Base-by-base conservation (phyloP, 2,329 filamentous ascomycete genomes). In the Leptographium procerum region DNA sequence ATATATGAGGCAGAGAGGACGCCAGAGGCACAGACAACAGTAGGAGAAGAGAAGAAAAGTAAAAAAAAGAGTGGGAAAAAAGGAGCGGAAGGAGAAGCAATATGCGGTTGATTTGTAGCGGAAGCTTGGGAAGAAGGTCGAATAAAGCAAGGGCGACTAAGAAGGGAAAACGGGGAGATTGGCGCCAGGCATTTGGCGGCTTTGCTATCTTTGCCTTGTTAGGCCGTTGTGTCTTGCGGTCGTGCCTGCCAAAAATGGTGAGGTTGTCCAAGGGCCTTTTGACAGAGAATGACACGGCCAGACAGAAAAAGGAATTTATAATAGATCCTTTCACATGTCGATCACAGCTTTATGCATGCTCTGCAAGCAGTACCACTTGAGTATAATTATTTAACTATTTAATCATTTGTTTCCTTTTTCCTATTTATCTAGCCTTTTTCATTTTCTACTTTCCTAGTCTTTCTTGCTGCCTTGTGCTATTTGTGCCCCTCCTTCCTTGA, bases 141-240 rank as follows among this genome's bases (percentile, higher is more conserved):
- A 55, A 59, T 48, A n/a, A 40, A 56, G 57, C 9, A 59, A 56
- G 57, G 43, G 54, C 57, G 54, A 53, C 48, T 48, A 26, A 33
- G 40, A 40, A 16, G 33, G n/a, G 33, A n/a, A 40, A 40, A 40
- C 29, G 50, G 29, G 14, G 29, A 33, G 29, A 52, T 52, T 52
- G 28, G 22, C 28, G 16, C 28, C 14, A 31, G 50, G 50, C 50
- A 31, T 16, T 40, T 28, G 33, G 22, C 33, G 33, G 29, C 29
- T 31, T 28, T 31, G 26, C 29, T 19, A 33, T 19, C 40, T 43
- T n/a, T 16, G 16, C 16, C 40, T 19, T 16, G 19, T 43, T 43
- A 43, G 40, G 31, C 31, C 31, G 13, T 43, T 13, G 36, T 43
- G 36, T 19, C 13, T 43, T 36, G 10, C 36, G 36, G 22, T 48